A percentile compares a stretch with the other conserved stretches of the same genome.
These are phyloP conservation scores for Xylariaceae sp. DNA, from an alignment of 2,329 filamentous ascomycete species.

Conservation along the genomic window DNA sequence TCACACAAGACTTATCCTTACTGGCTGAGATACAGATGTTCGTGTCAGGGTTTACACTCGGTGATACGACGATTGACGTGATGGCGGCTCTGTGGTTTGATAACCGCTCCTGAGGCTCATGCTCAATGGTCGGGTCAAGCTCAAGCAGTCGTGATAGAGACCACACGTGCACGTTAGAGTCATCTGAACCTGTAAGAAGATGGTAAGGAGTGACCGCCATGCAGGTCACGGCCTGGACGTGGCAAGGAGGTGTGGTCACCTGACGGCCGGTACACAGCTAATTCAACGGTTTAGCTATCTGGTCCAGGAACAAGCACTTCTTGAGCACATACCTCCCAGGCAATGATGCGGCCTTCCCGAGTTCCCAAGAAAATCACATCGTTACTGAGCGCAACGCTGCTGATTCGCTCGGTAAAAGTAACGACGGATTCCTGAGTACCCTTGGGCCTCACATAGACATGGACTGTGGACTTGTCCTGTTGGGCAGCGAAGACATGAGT, in stretches of 20 bases:
- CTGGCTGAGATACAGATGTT: conserved; percentile 82
- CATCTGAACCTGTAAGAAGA: conserved; percentile 72
- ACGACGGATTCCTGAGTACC: conserved; percentile 85
- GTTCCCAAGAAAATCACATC: conserved; percentile 76
- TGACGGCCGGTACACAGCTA: conserved; percentile 71
- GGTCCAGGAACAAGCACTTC: not conserved
- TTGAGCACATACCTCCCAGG: conserved; percentile 75
- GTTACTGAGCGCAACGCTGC: conserved; percentile 66
- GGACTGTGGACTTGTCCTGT: conserved; percentile 82
- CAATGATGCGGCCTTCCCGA: conserved; percentile 74
- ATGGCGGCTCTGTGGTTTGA: conserved; percentile 71
- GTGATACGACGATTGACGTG: conserved; percentile 58
- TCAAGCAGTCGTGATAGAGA: conserved; percentile 69
- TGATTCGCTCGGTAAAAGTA: conserved; percentile 81
- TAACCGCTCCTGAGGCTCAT: conserved; percentile 70
- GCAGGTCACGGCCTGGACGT: conserved; percentile 75
- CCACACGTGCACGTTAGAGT: conserved; percentile 92
- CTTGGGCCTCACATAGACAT: conserved; percentile 81
- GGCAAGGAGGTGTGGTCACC: conserved; percentile 68
- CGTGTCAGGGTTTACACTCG: conserved; percentile 61
- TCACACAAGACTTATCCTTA: conserved; percentile 79
- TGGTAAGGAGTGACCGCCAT: conserved; percentile 67
- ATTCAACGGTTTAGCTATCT: conserved; percentile 19
- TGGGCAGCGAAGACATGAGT: conserved; percentile 90
- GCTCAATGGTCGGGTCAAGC: conserved; percentile 48